Evolutionary conservation across 2,329 filamentous ascomycete genomes (phyloP), one percentile per base, ranked within the genome.

Genomic region (Cryphonectria radicalis): DNA sequence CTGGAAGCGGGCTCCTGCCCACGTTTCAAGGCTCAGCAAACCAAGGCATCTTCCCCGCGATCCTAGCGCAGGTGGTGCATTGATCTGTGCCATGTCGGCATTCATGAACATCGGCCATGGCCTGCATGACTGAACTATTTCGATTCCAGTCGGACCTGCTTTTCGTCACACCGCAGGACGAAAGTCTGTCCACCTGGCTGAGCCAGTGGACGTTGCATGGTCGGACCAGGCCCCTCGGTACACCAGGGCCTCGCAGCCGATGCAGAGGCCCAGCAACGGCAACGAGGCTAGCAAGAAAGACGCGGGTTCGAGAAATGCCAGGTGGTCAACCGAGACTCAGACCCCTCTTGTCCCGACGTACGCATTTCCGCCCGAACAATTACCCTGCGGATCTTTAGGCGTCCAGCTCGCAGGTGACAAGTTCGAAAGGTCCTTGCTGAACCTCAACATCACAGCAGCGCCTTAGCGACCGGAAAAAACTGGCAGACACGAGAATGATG

Each of bases 1-100:
- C 25, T 46, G 8, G 22, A 66, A 37, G 22, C 42, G 14, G 37
- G 60, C 17, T 35, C 50, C 50, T 28, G 46, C 46, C 35, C 50
- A 14, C 40, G 55, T 32, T 10, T 35, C 35, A 14, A 66, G 43
- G 25, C 40, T 17, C 43, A 72, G 67, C 32, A 55, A 32, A 28
- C 32, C 42, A 42, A 25, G 66, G 37, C 42, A 25, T 40, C 63
- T 64, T 65, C 57, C 60, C 68, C 55, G 65, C 65, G 43, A 55
- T 63, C 65, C 63, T 35, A 14, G 40, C 62, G 53, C 46, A 67
- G 70, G 66, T 50, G 40, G 25, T 25, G 28, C 19, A 59, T 57
- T 67, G 25, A 55, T 55, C 65, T 57, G 65, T 62, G 57, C 40
- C 40, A 62, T 63, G 66, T 25, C 17, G 53, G 71, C 60, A 57